Evolutionary conservation across 495 filamentous ascomycete genomes (phyloP), one percentile per base, ranked within the genome.

Genomic region (Podospora appendiculata): DNA sequence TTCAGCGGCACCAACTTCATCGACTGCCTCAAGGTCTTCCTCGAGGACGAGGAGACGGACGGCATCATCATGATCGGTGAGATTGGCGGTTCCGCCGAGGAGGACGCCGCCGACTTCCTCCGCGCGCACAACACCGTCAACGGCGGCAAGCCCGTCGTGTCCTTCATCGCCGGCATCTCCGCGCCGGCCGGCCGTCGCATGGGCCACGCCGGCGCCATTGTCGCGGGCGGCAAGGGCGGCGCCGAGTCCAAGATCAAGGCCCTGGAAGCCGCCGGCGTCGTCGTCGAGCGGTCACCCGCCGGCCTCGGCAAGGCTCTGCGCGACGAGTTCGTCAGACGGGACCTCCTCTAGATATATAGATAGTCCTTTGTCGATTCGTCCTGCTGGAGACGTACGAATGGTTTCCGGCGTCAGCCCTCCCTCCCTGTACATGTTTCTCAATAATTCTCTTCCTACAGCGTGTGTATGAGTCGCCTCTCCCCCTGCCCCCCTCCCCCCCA

Each of bases 31-130:
- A 86, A 87, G 58, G 89, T 98, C 64, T 98, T 98, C 84, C 78
- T 97, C 57, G 78, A 93, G 70, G 94, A 98, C 72, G 81, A 86
- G 65, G 91, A 95, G 72, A 98, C 93, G 41, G 94, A 98, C 64
- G 93, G 93, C 70, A 97, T 98, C 65, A 96, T 98, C 77, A 96
- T 98, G 93, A 97, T 98, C 67, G 93, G 93, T 69, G 93, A 98
- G 78, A 97, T 98, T 64, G 93, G 93, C 70, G 93, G 93, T 56
- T 88, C 87, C 47, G 93, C 93, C 46, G 93, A 98, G 75, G 93
- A 98, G 74, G 94, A 98, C 57, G 90, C 90, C 17, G 95, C 65
- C 59, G 93, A 98, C 57, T 98, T 91, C 80, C 77, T 97, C 68
- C 90, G 86, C 79, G 77, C 78, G 62, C 79, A 95, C 73, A 97